Percentiles rank a stretch among this genome's conserved stretches.
Conservation (phyloP, 768 basidiomycete species). For the Russula vinacea region DNA sequence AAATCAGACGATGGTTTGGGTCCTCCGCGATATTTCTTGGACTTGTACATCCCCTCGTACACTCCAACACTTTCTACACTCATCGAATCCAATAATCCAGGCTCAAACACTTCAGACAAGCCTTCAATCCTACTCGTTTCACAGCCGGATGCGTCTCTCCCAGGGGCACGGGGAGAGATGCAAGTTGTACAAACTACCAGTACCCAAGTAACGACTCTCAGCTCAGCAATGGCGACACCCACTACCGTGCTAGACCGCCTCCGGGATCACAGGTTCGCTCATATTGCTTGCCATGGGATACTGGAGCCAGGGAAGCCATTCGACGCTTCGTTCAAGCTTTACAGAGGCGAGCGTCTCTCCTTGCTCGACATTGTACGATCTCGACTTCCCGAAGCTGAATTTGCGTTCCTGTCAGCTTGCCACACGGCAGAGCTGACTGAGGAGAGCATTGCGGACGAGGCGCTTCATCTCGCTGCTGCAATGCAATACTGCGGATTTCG, state of each 20-base stretch:
- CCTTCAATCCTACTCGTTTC: conserved; percentile 10
- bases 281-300: conserved; percentile 1
- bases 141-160: conserved; percentile 1
- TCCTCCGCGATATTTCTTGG: not conserved
- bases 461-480: not conserved
- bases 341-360: not conserved
- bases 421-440: not conserved
- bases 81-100: not conserved
- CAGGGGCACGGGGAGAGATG: conserved; percentile 1
- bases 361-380: conserved; percentile 1
- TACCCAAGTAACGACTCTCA: not conserved
- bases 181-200: not conserved
- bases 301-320: conserved; percentile 3
- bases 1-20: not conserved
- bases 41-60: conserved; percentile 1
- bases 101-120: not conserved
- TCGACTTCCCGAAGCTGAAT: not conserved
- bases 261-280: not conserved
- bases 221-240: not conserved
- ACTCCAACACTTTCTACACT: not conserved
- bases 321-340: conserved; percentile 14
- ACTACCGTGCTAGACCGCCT: not conserved
- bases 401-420: not conserved
- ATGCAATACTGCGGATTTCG: not conserved
- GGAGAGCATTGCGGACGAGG: not conserved